Percentiles rank a stretch among this genome's conserved stretches.
Evolutionary conservation across 495 filamentous ascomycete genomes (phyloP).

Genomic region (Hypomontagnella monticulosa): DNA sequence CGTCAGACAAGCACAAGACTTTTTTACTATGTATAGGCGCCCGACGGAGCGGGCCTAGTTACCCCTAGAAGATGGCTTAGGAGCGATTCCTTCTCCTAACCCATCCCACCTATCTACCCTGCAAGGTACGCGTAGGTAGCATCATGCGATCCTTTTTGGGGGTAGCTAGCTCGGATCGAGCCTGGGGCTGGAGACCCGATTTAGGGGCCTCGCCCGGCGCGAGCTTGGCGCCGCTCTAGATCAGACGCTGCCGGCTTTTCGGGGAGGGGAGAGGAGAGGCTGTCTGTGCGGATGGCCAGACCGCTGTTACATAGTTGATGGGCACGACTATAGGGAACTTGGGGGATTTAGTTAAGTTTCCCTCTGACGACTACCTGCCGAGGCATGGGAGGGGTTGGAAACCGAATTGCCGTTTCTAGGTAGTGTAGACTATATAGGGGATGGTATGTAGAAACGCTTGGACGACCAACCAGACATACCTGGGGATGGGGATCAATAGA

Average conservation of each 20-base stretch:
- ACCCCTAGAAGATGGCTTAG: no score
- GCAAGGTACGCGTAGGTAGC: no score
- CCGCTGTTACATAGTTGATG: background rate
- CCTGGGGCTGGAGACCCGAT: background rate
- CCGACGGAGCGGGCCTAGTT: no score
- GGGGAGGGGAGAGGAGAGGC: background rate
- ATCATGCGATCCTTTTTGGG: background rate
- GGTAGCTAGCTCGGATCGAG: background rate
- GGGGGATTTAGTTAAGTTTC: background rate
- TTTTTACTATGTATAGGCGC: no score
- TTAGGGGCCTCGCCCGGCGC: background rate
- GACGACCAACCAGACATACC: constrained; percentile 1
- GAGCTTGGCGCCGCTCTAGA: constrained; percentile 10
- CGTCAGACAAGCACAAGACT: no score
- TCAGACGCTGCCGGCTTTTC: constrained; percentile 13
- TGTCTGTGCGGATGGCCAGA: background rate
- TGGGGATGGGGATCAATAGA: background rate
- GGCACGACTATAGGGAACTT: no score
- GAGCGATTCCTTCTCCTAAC: no score
- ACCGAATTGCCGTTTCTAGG: constrained; percentile 6
- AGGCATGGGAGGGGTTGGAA: background rate
- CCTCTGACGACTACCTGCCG: no score
- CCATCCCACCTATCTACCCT: no score
- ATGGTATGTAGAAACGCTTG: constrained; percentile 3
- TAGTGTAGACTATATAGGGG: no score